A percentile compares a stretch with the other conserved stretches of the same genome.
Evolutionary conservation across 306 rosid species (phyloP).

Genomic region (Vigna mungo): DNA sequence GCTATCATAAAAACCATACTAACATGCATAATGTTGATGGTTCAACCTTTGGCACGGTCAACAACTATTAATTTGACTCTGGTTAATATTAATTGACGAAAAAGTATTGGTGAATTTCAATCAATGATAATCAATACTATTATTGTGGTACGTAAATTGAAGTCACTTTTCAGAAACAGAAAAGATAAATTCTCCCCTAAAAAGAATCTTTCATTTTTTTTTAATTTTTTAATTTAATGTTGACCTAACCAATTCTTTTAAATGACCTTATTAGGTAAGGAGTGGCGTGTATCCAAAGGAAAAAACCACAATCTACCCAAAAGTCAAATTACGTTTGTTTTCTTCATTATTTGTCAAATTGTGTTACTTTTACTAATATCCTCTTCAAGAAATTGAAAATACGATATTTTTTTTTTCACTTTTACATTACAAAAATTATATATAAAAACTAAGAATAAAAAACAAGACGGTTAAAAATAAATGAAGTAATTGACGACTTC

Average conservation of each 20-base stretch:
- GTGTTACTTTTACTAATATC: not conserved
- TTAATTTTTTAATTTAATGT: not conserved
- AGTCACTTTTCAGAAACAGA: not conserved
- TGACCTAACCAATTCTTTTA: not conserved
- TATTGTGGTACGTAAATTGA: not conserved
- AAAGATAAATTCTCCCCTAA: not conserved
- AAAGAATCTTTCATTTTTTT: not conserved
- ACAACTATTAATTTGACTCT: not conserved
- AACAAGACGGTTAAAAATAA: no score
- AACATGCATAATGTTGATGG: not conserved
- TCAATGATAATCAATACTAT: not conserved
- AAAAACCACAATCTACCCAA: not conserved
- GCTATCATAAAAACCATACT: no score
- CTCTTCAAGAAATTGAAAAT: no score
- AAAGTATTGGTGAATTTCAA: not conserved
- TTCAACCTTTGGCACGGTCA: not conserved
- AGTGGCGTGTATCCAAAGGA: not conserved
- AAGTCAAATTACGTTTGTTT: not conserved
- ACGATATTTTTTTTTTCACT: no score
- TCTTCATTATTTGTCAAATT: not conserved
- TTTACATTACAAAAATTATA: no score
- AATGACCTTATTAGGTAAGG: not conserved
- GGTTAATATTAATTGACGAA: not conserved
- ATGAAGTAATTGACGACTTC: not conserved
- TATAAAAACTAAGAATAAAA: no score